These are phyloP conservation scores for Daldinia bambusicola DNA, from an alignment of 495 filamentous ascomycete species.

Conservation along the genomic window DNA sequence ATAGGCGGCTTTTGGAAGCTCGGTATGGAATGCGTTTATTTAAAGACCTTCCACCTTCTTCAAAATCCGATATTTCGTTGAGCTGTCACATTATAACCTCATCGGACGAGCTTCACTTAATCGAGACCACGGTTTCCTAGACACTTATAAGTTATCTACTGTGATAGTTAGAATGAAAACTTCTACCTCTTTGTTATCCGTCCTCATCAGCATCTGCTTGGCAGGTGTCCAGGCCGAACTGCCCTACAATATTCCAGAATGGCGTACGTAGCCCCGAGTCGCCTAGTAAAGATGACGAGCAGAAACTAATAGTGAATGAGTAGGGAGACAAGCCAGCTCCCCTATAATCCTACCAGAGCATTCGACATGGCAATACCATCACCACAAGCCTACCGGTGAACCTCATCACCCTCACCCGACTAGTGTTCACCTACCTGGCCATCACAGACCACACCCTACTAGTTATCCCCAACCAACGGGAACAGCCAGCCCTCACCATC, in stretches of 20 bases:
- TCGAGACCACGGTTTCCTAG: background rate
- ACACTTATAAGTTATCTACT: background rate
- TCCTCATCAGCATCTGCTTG: slow-evolving; percentile 36
- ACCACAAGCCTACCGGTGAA: background rate
- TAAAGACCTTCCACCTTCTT: slow-evolving; percentile 5
- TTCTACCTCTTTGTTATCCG: slow-evolving; percentile 22
- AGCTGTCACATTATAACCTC: background rate
- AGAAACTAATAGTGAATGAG: slow-evolving; percentile 2
- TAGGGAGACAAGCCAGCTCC: slow-evolving; percentile 5
- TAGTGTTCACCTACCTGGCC: slow-evolving; percentile 9
- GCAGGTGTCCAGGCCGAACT: slow-evolving; percentile 37
- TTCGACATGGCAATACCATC: slow-evolving; percentile 19
- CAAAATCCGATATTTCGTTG: background rate
- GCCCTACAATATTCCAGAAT: slow-evolving; percentile 24
- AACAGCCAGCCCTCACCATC: slow-evolving; percentile 7
- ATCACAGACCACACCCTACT: slow-evolving; percentile 14
- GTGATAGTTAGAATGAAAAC: slow-evolving; percentile 35
- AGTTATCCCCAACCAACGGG: slow-evolving; percentile 10
- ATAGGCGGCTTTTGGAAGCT: background rate
- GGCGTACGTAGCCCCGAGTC: slow-evolving; percentile 20
- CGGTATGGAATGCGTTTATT: background rate
- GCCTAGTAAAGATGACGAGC: background rate
- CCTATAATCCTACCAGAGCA: slow-evolving; percentile 9
- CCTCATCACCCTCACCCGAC: slow-evolving; percentile 13
- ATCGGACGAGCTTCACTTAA: background rate